phyloP scores from a whole-genome alignment of 306 rosid genomes.

The Prunus mira region DNA sequence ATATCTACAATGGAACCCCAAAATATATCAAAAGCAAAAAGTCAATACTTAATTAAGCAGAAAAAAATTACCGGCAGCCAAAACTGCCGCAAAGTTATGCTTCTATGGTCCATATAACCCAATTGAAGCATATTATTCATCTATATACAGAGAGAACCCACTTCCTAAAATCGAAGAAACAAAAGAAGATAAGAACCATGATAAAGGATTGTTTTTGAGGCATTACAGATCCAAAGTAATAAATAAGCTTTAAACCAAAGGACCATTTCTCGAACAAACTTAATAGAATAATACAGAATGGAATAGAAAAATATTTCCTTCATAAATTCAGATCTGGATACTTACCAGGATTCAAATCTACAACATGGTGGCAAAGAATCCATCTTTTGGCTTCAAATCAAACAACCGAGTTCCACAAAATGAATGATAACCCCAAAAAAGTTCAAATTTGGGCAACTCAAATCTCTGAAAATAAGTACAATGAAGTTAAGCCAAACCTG shows the following conservation, averaged over 20 bases:
- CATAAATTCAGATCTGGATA: constrained; percentile 63
- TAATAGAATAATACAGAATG: constrained; percentile 4
- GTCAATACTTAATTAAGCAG: background rate
- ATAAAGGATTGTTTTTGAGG: constrained; percentile 3
- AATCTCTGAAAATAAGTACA: constrained; percentile 19
- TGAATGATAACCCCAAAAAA: constrained; percentile 22
- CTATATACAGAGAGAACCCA: background rate
- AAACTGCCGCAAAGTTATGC: background rate
- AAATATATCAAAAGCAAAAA: background rate
- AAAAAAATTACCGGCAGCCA: background rate
- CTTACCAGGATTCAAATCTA: constrained; percentile 56
- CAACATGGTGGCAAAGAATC: constrained; percentile 32
- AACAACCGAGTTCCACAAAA: constrained; percentile 36
- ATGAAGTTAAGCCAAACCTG: constrained; percentile 26
- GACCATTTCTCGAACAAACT: constrained; percentile 21
- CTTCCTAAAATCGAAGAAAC: background rate
- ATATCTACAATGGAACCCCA: background rate
- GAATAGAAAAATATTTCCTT: constrained; percentile 17
- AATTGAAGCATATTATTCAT: constrained; percentile 6
- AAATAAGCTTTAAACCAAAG: constrained; percentile 7
- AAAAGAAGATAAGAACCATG: background rate
- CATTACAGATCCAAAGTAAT: constrained; percentile 38
- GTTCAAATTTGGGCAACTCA: constrained; percentile 22
- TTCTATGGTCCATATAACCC: background rate
- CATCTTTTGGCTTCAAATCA: constrained; percentile 33